phyloP scores from a whole-genome alignment of 129 eudicot species.

The Helianthus tuberosus region DNA sequence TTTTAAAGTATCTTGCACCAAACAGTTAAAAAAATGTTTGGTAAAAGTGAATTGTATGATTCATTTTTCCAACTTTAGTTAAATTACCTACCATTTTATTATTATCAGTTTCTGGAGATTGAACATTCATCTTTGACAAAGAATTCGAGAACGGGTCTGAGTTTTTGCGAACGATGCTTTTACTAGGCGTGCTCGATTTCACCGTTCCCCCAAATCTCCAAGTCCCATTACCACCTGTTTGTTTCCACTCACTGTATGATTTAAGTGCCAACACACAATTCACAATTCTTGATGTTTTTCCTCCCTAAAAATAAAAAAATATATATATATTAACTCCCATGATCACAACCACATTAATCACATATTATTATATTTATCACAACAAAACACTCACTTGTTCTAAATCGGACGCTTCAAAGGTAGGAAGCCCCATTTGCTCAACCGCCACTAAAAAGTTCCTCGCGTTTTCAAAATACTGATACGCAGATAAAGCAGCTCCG shows the following conservation, averaged over 20 bases:
- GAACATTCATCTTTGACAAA: constrained; percentile 56
- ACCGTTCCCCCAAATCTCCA: constrained; percentile 93
- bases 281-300: constrained; percentile 83
- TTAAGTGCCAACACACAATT: constrained; percentile 85
- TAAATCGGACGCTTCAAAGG: constrained; percentile 93
- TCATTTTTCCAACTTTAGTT: neutral
- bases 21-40: neutral
- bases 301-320: constrained; percentile 58
- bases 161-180: constrained; percentile 76
- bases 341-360: neutral
- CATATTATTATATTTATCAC: neutral
- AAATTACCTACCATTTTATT: constrained; percentile 52
- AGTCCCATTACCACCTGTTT: constrained; percentile 68
- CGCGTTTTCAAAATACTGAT: constrained; percentile 91
- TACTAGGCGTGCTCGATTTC: constrained; percentile 54
- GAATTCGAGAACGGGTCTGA: constrained; percentile 86
- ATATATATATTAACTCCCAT: neutral
- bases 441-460: constrained; percentile 90
- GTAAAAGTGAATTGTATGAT: neutral
- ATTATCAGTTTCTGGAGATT: constrained; percentile 49
- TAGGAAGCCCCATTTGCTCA: constrained; percentile 81
- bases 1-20: neutral
- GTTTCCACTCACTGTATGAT: constrained; percentile 86
- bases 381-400: constrained; percentile 63
- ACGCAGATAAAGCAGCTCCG: constrained; percentile 94